Evolutionary conservation across 768 basidiomycete genomes (phyloP).

Genomic region (Steccherinum ochraceum): DNA sequence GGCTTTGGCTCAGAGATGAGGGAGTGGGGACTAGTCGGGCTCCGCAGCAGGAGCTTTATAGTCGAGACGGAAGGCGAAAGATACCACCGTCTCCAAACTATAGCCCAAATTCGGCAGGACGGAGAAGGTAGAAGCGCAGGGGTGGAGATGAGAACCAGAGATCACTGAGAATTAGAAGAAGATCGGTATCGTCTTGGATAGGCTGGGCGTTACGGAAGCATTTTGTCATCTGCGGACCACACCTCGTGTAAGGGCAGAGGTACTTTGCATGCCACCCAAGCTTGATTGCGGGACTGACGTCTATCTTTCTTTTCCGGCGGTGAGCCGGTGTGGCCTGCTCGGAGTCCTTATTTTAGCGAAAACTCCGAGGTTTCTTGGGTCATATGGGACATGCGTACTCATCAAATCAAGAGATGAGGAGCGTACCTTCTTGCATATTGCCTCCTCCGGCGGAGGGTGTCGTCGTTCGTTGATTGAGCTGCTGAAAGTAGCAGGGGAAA

Average conservation of each 20-base stretch:
- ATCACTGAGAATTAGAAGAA: neutral
- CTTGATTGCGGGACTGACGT: neutral
- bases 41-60: constrained; percentile 7
- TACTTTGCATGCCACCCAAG: no score
- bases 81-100: constrained; percentile 7
- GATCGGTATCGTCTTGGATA: neutral
- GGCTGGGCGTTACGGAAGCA: neutral
- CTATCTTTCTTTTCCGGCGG: neutral
- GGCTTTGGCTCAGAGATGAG: constrained; percentile 1
- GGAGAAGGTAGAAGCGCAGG: neutral
- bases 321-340: neutral
- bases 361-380: neutral
- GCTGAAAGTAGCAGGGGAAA: constrained; percentile 4
- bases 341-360: neutral
- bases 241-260: neutral
- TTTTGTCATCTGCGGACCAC: neutral
- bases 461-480: neutral
- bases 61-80: constrained; percentile 8
- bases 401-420: neutral
- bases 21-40: neutral
- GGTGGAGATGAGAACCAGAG: neutral
- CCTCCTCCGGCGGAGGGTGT: constrained; percentile 1
- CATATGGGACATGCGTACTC: neutral
- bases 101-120: constrained; percentile 7
- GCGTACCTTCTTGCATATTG: constrained; percentile 2